Conservation (phyloP, 139 green algal genomes). For the Gonium pectorale region DNA sequence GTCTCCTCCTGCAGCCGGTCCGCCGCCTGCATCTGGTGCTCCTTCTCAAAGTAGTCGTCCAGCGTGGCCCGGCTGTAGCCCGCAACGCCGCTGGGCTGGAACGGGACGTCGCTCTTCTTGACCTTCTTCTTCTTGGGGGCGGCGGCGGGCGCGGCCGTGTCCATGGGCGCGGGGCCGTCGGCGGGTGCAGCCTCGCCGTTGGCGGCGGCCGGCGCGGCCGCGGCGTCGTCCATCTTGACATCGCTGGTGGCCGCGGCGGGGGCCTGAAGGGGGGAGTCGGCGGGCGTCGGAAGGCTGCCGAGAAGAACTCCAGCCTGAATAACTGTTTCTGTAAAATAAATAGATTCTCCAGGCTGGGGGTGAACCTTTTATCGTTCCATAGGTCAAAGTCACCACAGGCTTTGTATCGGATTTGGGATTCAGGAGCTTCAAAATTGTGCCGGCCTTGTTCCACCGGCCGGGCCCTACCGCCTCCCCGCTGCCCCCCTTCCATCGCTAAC, state of each 20-base stretch:
- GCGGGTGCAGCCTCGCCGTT: slow-evolving; percentile 33
- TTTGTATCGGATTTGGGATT: too few relatives aligned
- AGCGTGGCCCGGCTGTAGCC: slow-evolving; percentile 47
- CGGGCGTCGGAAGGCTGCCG: too few relatives aligned
- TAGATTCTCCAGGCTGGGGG: too few relatives aligned
- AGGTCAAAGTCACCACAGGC: too few relatives aligned
- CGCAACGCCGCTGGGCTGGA: slow-evolving; percentile 15
- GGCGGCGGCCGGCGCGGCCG: slow-evolving; percentile 45
- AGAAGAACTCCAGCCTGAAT: too few relatives aligned
- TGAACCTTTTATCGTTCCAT: too few relatives aligned
- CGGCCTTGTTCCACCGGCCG: too few relatives aligned
- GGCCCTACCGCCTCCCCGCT: too few relatives aligned
- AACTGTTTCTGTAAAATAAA: too few relatives aligned
- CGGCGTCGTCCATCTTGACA: slow-evolving; percentile 54
- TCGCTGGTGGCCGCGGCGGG: slow-evolving; percentile 9
- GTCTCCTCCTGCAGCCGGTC: slow-evolving; percentile 95
- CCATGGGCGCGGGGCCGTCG: slow-evolving; percentile 61
- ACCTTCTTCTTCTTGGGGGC: slow-evolving; percentile 69
- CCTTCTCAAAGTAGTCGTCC: slow-evolving; percentile 67
- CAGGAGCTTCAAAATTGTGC: too few relatives aligned
- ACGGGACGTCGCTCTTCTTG: slow-evolving; percentile 73
- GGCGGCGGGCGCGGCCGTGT: slow-evolving; percentile 53
- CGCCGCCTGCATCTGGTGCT: slow-evolving; percentile 69
- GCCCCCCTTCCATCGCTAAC: too few relatives aligned
- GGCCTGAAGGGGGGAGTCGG: neutral